Base-by-base conservation (phyloP, 331 rosid genomes). In the Rhamnella rubrinervis region DNA sequence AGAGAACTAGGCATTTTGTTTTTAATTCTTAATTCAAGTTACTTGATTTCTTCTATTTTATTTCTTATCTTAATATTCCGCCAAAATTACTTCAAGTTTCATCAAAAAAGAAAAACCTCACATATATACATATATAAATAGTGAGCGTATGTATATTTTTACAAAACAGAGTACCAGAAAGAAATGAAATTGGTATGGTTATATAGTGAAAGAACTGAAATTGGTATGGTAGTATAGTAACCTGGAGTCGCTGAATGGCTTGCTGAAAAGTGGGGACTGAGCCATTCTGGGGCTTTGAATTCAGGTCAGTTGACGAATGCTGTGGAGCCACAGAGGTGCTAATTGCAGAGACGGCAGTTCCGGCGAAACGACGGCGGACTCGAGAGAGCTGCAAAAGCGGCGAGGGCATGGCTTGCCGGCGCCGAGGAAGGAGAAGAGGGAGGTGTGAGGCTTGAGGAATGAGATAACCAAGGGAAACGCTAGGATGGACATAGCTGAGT, bases 191-290 rank as follows among this genome's bases (percentile, higher is more conserved):
- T 4, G 35, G 35, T 31, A 31, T 31, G 35, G 31, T 26, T 26
- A 26, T 1, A 26, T 26, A 26, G 31, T 26, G 53, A 53, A 20
- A 23, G 31, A 55, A 55, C 16, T 46, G 58, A 63, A 55, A 53
- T 19, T 75, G 41, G 28, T 20, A 38, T 51, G 13, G 38, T 26
- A 4, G 15, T 20, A 76, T 62, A 17, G 70, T 38, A 59, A 90
- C 97, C 98, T 93, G 97, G 68, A 93, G 98, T 62, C 97, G 91
- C 70, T 90, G 98, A 85, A 93, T 85, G 68, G 97, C 97, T 88
- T 90, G 97, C 63, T 93, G 98, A 63, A 93, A 93, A 60, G 90
- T 88, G 31, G 87, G 92, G 47, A 72, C 81, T 0, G 96, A 67
- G 31, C 81, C 7, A 31, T 77, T 83, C 46, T 44, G 55, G 4